phyloP scores from a whole-genome alignment of 108 stramenopile genomes.

The Chaetoceros tenuissimus region DNA sequence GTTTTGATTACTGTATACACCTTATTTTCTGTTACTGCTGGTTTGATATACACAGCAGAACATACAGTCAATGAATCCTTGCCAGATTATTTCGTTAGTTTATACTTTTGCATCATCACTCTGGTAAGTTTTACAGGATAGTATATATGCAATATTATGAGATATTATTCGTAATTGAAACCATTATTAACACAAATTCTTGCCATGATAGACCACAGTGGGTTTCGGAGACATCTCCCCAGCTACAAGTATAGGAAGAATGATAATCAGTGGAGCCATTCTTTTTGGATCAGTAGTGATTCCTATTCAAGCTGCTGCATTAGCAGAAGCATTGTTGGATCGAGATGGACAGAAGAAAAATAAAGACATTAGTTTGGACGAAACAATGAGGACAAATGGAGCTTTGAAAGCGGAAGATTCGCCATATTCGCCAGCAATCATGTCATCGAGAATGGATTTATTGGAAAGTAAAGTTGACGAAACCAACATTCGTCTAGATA shows the following conservation, averaged over 20 bases:
- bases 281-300: conserved; percentile 69
- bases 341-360: conserved; percentile 10
- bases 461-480: too few relatives aligned
- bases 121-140: too few relatives aligned
- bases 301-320: conserved; percentile 54
- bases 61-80: conserved; percentile 61
- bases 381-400: too few relatives aligned
- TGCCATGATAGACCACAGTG: too few relatives aligned
- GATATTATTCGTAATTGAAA: too few relatives aligned
- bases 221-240: conserved; percentile 79
- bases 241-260: conserved; percentile 47
- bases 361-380: too few relatives aligned
- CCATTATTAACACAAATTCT: background rate
- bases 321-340: conserved; percentile 33
- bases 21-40: conserved; percentile 53
- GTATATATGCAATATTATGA: too few relatives aligned
- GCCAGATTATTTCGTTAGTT: conserved; percentile 61
- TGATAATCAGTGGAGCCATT: conserved; percentile 56
- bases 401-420: too few relatives aligned
- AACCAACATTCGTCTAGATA: too few relatives aligned
- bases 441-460: too few relatives aligned
- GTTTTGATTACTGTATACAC: conserved; percentile 63
- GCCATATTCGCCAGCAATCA: too few relatives aligned
- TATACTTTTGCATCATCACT: conserved; percentile 78
- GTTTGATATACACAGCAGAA: conserved; percentile 72